Evolutionary conservation across 768 basidiomycete species (phyloP).

Genomic region (Asterophora parasitica): DNA sequence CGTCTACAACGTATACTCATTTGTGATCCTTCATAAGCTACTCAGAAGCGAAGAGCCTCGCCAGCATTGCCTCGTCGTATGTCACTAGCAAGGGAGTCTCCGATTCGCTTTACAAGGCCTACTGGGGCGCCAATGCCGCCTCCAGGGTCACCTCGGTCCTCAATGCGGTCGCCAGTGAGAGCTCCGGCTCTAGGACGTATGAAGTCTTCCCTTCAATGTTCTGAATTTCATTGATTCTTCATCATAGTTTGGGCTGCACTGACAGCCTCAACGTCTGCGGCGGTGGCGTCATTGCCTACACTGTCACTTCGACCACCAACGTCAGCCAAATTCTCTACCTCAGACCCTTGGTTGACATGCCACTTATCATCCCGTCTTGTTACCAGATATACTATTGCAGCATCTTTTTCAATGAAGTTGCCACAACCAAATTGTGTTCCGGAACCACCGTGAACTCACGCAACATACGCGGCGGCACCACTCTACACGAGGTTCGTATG

Average conservation of each 20-base stretch:
- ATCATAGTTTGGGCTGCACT: conserved; percentile 35
- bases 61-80: conserved; percentile 29
- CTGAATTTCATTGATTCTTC: neutral
- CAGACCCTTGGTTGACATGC: neutral
- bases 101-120: conserved; percentile 35
- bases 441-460: conserved; percentile 41
- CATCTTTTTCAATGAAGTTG: conserved; percentile 43
- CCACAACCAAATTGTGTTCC: conserved; percentile 32
- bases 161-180: conserved; percentile 36
- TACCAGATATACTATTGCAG: conserved; percentile 41
- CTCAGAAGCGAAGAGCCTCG: conserved; percentile 37
- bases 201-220: conserved; percentile 4
- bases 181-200: conserved; percentile 34
- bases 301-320: conserved; percentile 38
- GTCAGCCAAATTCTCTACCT: too few species aligned
- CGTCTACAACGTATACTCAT: too few species aligned
- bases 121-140: conserved; percentile 35
- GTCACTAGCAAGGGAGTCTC: conserved; percentile 30
- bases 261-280: conserved; percentile 34
- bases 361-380: neutral
- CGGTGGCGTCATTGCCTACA: conserved; percentile 42
- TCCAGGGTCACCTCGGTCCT: conserved; percentile 29
- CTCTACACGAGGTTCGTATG: conserved; percentile 27
- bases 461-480: conserved; percentile 44
- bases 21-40: too few species aligned